A percentile compares a stretch with the other conserved stretches of the same genome.
phyloP scores from a whole-genome alignment of 495 filamentous ascomycete species.

The Darksidea phi region DNA sequence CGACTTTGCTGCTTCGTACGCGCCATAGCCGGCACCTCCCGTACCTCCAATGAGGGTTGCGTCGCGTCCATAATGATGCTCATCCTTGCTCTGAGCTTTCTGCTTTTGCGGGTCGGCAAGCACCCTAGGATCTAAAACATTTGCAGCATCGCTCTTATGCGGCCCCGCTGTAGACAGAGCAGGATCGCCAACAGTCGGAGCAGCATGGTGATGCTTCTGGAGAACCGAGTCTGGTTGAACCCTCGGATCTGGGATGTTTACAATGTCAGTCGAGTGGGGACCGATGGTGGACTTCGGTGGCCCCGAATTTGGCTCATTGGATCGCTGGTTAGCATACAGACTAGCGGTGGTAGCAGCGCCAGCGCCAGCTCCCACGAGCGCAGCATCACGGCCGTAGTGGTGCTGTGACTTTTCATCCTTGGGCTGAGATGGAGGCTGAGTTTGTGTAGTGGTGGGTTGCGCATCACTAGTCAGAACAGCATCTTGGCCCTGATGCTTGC shows the following conservation, averaged over 20 bases:
- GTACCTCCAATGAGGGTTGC: constrained; percentile 28
- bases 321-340: constrained; percentile 18
- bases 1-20: constrained; percentile 21
- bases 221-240: constrained; percentile 25
- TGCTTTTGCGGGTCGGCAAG: constrained; percentile 35
- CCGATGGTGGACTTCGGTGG: constrained; percentile 25
- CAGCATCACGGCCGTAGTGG: constrained; percentile 37
- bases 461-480: constrained; percentile 9
- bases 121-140: constrained; percentile 36
- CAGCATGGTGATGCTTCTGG: constrained; percentile 18
- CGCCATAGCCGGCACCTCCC: constrained; percentile 28
- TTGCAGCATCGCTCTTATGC: constrained; percentile 33
- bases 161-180: constrained; percentile 31
- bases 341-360: constrained; percentile 30
- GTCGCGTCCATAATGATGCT: constrained; percentile 38
- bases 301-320: constrained; percentile 10
- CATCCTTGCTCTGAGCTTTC: constrained; percentile 13
- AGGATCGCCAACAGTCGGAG: constrained; percentile 16
- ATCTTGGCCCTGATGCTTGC: constrained; percentile 25
- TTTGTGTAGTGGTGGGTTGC: background rate
- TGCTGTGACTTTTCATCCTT: constrained; percentile 16
- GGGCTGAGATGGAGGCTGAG: background rate
- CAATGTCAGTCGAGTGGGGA: constrained; percentile 25
- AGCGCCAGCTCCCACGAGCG: constrained; percentile 7
- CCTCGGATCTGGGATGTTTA: constrained; percentile 25